Percentiles rank a stretch among this genome's conserved stretches.
Conservation (phyloP, 306 rosid species). For the Acacia acuminata region DNA sequence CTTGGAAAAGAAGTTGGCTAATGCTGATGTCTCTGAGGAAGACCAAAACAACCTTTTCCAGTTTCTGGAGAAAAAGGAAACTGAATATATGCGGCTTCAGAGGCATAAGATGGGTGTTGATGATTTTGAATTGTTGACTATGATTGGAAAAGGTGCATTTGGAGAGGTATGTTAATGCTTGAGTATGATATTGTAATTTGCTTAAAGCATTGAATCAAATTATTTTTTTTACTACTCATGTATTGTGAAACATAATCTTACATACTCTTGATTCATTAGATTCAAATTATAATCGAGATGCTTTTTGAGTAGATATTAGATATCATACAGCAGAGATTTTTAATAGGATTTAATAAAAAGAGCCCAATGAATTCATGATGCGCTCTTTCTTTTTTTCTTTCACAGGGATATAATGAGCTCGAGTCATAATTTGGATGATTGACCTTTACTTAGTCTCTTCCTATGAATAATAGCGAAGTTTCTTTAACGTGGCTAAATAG, state of each 20-base stretch:
- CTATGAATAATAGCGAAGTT: not conserved
- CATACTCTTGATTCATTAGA: not conserved
- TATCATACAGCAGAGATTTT: not conserved
- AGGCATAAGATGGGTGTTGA: conserved; percentile 99
- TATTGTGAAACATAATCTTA: not conserved
- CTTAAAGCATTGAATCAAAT: not conserved
- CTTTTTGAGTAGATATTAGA: not conserved
- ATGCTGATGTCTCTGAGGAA: conserved; percentile 99
- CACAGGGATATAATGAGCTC: not conserved
- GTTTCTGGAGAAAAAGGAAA: conserved; percentile 92
- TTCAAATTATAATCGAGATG: not conserved
- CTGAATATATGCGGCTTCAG: conserved; percentile 97
- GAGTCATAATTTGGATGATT: not conserved
- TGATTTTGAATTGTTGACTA: conserved; percentile 87
- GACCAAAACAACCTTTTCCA: conserved; percentile 90
- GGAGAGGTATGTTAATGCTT: conserved; percentile 73
- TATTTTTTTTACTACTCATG: not conserved
- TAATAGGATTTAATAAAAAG: not conserved
- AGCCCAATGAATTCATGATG: not conserved
- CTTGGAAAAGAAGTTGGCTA: conserved; percentile 91
- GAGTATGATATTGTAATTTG: not conserved
- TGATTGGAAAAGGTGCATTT: conserved; percentile 99
- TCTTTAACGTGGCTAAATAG: not conserved
- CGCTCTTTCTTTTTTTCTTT: not conserved
- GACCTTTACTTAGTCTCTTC: not conserved